These are phyloP conservation scores for Lachancea cidri DNA, from an alignment of 805 yeast genomes.

Conservation along the genomic window DNA sequence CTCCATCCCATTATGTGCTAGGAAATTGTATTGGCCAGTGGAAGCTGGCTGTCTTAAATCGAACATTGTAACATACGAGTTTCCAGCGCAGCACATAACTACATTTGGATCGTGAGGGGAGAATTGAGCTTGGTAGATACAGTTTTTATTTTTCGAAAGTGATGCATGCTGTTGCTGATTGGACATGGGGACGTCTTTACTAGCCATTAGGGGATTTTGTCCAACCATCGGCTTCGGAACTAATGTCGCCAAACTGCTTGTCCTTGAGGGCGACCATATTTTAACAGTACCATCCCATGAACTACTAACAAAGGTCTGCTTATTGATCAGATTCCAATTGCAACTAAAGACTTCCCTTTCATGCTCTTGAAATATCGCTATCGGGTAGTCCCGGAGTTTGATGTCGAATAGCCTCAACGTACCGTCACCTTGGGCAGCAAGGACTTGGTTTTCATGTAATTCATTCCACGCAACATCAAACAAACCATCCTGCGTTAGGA, in stretches of 20 bases:
- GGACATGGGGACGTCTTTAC: constrained; percentile 33
- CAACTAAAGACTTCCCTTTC: constrained; percentile 66
- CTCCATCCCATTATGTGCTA: constrained; percentile 80
- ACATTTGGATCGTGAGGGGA: constrained; percentile 80
- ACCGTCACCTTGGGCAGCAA: constrained; percentile 88
- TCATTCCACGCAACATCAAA: constrained; percentile 91
- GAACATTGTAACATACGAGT: constrained; percentile 59
- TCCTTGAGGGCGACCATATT: constrained; percentile 65
- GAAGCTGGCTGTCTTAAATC: constrained; percentile 57
- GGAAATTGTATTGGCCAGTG: constrained; percentile 47
- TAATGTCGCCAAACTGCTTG: constrained; percentile 53
- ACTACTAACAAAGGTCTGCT: constrained; percentile 63
- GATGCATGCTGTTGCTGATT: constrained; percentile 31
- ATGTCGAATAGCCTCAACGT: constrained; percentile 76
- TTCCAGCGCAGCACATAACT: constrained; percentile 63
- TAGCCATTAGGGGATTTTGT: constrained; percentile 21
- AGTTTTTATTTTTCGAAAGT: constrained; percentile 41
- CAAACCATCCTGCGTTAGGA: constrained; percentile 91
- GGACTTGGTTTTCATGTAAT: constrained; percentile 77
- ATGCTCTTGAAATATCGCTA: constrained; percentile 74
- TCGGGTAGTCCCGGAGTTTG: constrained; percentile 61
- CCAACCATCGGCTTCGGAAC: constrained; percentile 27
- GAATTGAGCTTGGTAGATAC: constrained; percentile 74
- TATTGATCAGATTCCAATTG: constrained; percentile 68
- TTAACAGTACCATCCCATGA: constrained; percentile 93